phyloP scores from a whole-genome alignment of 768 basidiomycete species.

The Auricularia heimuer region DNA sequence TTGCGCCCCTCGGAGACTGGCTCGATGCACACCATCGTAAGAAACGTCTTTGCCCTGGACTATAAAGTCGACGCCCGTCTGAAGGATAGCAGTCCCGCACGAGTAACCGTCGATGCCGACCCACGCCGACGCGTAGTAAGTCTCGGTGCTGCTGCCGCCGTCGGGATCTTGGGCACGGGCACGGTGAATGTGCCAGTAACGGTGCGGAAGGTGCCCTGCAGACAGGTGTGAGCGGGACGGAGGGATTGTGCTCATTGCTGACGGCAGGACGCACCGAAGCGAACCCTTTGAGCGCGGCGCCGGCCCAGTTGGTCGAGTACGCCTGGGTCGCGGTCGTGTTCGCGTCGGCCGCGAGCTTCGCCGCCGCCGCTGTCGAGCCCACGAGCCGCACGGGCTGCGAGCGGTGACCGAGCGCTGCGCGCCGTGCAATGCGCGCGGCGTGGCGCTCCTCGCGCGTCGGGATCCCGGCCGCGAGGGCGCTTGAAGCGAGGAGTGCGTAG shows the following conservation, averaged over 20 bases:
- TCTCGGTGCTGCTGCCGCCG: slow-evolving; percentile 8
- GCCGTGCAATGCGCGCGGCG: slow-evolving; percentile 14
- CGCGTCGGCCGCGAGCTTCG: not conserved
- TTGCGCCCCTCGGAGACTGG: not conserved
- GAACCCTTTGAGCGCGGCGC: slow-evolving; percentile 21
- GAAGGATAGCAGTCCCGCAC: slow-evolving; percentile 26
- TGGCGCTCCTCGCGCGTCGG: slow-evolving; percentile 13
- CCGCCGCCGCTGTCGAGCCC: not conserved
- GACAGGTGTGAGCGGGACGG: too few relatives aligned
- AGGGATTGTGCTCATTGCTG: too few relatives aligned
- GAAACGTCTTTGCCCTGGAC: slow-evolving; percentile 15
- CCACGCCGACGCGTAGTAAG: slow-evolving; percentile 25
- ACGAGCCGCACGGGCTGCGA: not conserved
- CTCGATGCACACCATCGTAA: slow-evolving; percentile 19
- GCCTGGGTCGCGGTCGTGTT: slow-evolving; percentile 16
- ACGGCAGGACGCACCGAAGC: not conserved
- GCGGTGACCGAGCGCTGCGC: slow-evolving; percentile 10
- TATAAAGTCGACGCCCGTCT: slow-evolving; percentile 28
- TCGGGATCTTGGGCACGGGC: slow-evolving; percentile 21
- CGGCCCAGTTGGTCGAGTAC: slow-evolving; percentile 29
- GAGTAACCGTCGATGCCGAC: slow-evolving; percentile 30
- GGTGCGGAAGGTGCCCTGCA: slow-evolving; percentile 20
- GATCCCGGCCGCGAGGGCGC: slow-evolving; percentile 14
- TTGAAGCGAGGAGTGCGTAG: slow-evolving; percentile 14
- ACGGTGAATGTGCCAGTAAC: slow-evolving; percentile 27